Base-by-base conservation (phyloP, 192 early-diverging fungal species). In the Bifiguratus adelaidae region DNA sequence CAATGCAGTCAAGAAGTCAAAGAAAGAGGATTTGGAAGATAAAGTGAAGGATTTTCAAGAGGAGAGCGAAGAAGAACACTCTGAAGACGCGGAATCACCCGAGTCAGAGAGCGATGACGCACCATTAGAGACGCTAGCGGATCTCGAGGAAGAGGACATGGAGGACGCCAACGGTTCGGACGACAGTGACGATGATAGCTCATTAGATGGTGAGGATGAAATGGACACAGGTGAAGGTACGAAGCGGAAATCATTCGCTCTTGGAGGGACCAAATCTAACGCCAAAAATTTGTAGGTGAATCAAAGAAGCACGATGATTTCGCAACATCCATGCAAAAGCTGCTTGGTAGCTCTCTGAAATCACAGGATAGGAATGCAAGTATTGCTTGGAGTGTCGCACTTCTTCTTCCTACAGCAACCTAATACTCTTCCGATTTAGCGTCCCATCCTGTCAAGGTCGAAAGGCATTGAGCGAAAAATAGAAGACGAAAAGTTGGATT, bases 371-470 rank as follows among this genome's bases (percentile, higher is more conserved):
- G 47, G 45, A 52, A 60, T 29, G 67, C 67, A 50, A 37, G 24
- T 42, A 8, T 40, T 15, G 7, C 1, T 15, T 0, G 37, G 6
- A 15, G 5, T 40, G 7, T 40, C 37, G 16, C 22, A 40, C 15
- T 8, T 16, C 7, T 37, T 12, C 6, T 12, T 41, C 27, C 20
- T 28, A 49, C 29, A 7, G n/a, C 16, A 9, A 5, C 36, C 18
- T 46, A 12, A 9, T 15, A 21, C 0, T n/a, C n/a, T n/a, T n/a
- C 47, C 9, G 50, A 60, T 61, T 61, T 71, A 45, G 51, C 62
- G 58, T 55, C 90, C 93, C 4, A 91, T 96, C 58, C 70, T 96
- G 53, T 80, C 89, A 7, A 75, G 82, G 54, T 83, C 88, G 45
- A 83, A 81, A 63, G 75, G 76, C 21, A 78, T 80, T 29, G 93